Evolutionary conservation across 2,329 filamentous ascomycete species (phyloP), one percentile per base, ranked within the genome.

Genomic region (Trichoderma semiorbis): DNA sequence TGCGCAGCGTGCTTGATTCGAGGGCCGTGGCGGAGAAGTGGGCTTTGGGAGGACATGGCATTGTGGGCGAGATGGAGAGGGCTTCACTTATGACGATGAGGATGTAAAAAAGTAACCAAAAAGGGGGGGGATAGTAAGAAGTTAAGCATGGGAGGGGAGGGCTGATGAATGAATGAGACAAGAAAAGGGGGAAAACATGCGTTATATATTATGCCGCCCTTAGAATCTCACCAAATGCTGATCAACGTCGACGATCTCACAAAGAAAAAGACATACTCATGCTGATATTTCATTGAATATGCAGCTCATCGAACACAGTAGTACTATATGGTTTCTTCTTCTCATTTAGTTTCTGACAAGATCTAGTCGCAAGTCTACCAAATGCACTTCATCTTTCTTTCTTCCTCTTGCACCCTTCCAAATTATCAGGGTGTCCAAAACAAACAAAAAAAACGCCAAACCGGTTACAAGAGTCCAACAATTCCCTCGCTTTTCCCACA

Each of bases 31-130:
- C 87, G 26, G 92, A 97, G 85, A 93, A 93, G 83, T 97, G 95
- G 94, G 90, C 90, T 63, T 79, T 98, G 76, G 90, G 91, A 63
- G 94, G 94, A 26, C 90, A 92, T 77, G 95, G 95, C 18, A 88
- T 95, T 66, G 86, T 97, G 60, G 94, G 94, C 8, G 93, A 97
- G 86, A 87, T 98, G 83, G 94, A 97, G 84, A 89, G 91, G 77
- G 88, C 89, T 5, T 78, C 85, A 55, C 77, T 90, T 76, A 80
- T 85, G 79, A 85, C 81, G 55, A 79, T 87, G 83, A 83, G 82
- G 75, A 76, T 85, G 77, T 85, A 81, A 74, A 18, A 28, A 7
- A 12, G 47, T n/a, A 67, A 21, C n/a, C n/a, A n/a, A 12, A 14
- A 39, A 3, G 8, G 24, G 50, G 6, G 12, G 47, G n/a, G n/a